Evolutionary conservation across 1,139 yeast genomes (phyloP).

Genomic region (Suhomyces maxii): DNA sequence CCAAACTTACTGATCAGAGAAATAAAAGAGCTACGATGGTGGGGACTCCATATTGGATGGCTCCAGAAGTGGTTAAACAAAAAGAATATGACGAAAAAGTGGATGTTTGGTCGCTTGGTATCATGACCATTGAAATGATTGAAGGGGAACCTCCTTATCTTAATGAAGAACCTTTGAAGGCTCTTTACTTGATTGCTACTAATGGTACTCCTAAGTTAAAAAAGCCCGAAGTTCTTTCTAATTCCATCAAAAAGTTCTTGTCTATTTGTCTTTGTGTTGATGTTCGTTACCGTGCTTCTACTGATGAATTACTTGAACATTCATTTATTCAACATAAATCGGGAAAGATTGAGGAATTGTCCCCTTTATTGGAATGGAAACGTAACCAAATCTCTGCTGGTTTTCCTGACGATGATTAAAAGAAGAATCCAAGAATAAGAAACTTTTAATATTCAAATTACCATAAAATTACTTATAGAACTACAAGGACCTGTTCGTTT

Average conservation of each 20-base stretch:
- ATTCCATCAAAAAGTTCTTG: conserved; percentile 80
- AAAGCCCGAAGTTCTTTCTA: conserved; percentile 76
- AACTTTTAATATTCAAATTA: neutral
- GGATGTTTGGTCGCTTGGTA: conserved; percentile 97
- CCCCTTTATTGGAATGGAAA: conserved; percentile 73
- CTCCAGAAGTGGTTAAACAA: conserved; percentile 97
- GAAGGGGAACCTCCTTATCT: conserved; percentile 98
- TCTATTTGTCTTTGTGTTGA: conserved; percentile 95
- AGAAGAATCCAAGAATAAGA: conserved; percentile 2
- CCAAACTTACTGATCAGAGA: conserved; percentile 88
- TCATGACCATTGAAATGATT: conserved; percentile 98
- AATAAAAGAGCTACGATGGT: conserved; percentile 97
- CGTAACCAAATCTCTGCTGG: conserved; percentile 14
- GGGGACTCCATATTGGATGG: conserved; percentile 99
- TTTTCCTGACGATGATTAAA: conserved; percentile 1
- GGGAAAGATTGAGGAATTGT: conserved; percentile 66
- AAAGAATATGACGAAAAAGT: conserved; percentile 96
- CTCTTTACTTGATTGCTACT: conserved; percentile 87
- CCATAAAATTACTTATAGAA: neutral
- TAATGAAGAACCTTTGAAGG: conserved; percentile 92
- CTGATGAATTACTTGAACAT: conserved; percentile 83
- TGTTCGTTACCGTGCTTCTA: conserved; percentile 85
- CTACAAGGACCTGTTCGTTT: neutral
- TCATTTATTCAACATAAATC: conserved; percentile 72
- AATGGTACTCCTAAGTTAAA: conserved; percentile 96